phyloP scores from a whole-genome alignment of 2,329 filamentous ascomycete species.

The Fusarium redolens region DNA sequence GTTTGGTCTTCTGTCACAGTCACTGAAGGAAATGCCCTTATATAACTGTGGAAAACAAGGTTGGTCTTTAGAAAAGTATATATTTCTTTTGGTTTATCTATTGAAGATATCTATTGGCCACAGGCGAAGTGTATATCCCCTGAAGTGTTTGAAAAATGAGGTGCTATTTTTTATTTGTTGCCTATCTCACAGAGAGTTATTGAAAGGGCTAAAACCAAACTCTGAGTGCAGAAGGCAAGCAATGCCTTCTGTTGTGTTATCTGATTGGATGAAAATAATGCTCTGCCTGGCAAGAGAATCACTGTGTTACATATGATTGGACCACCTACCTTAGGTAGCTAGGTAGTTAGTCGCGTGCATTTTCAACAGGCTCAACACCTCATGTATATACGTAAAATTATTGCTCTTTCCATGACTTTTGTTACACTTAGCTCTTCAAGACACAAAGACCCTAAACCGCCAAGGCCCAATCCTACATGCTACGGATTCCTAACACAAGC shows the following conservation, averaged over 20 bases:
- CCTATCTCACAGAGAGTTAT: no score
- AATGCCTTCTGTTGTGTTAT: no score
- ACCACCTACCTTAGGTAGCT: no score
- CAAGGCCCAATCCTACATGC: constrained; percentile 38
- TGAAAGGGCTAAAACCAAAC: no score
- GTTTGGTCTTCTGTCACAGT: neutral
- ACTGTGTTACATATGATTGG: no score
- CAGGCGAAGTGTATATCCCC: neutral
- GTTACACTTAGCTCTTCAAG: constrained; percentile 43
- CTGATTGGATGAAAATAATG: no score
- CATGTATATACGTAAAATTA: constrained; percentile 41
- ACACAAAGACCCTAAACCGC: constrained; percentile 17
- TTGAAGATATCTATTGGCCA: neutral
- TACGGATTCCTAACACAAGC: constrained; percentile 44
- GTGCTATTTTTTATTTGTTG: no score
- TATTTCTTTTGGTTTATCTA: no score
- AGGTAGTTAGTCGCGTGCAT: constrained; percentile 4
- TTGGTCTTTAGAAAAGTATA: no score
- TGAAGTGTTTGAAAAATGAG: no score
- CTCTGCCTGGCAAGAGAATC: no score
- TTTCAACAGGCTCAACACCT: neutral
- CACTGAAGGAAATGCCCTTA: neutral
- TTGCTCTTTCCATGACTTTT: constrained; percentile 46
- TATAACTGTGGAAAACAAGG: neutral
- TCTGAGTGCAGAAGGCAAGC: no score